Base-by-base conservation (phyloP, 352 stramenopile genomes). In the Peronospora destructor region DNA sequence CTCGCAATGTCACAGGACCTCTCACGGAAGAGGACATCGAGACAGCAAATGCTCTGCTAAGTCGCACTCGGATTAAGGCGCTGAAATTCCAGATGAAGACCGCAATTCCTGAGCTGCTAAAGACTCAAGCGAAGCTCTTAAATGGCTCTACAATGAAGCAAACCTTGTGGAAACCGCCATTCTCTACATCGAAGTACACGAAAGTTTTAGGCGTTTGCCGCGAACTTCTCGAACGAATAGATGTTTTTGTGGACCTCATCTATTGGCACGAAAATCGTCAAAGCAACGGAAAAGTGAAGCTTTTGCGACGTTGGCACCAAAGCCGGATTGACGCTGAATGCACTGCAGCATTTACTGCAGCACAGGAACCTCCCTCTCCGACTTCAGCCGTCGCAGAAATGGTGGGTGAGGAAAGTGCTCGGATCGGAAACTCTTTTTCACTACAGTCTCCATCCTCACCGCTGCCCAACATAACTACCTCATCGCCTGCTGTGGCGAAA, bases 211-310 rank as follows among this genome's bases (percentile, higher is more conserved):
- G 53, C 11, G 59, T 62, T 13, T 86, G 76, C 48, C 62, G 68
- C 7, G 72, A 68, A 0, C 35, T 88, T 28, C 53, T 88, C 5
- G 64, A 73, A 11, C 63, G 79, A 16, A 58, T 85, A 13, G 60
- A 75, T 8, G 71, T 86, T 25, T 52, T 91, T 14, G 62, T 85
- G 5, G 77, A 88, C 37, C 61, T 91, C 3, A 58, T 84, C 2
- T 58, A 79, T 0, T 91, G 80, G 80, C 65, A 84, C 12, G 63
- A 83, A 35, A 61, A 68, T 26, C 64, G 64, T 8, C 59, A 51
- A 46, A 66, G 3, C 14, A 57, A 59, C 30, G 56, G 55, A 6
- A 58, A 61, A 44, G 64, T 69, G 26, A 62, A 52, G n/a, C 48
- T 51, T 9, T 14, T 72, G 3, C 46, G 48, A 19, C 64, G 64